phyloP scores from a whole-genome alignment of 1,284 basidiomycete species.

The Ustilago bromivora region DNA sequence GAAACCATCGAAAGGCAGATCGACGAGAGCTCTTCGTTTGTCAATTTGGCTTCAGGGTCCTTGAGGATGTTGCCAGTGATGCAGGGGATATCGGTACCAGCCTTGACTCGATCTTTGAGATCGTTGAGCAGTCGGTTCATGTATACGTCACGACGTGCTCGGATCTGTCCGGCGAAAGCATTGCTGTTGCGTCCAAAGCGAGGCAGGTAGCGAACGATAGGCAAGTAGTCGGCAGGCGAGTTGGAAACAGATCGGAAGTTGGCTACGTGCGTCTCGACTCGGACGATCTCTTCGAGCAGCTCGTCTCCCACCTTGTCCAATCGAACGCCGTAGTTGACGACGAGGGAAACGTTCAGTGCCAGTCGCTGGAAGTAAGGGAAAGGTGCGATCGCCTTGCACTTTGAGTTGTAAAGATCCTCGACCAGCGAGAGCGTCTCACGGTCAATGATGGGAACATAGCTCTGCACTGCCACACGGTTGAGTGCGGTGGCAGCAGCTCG shows the following conservation, averaged over 20 bases:
- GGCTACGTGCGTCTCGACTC: conserved; percentile 52
- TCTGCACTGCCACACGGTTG: conserved; percentile 43
- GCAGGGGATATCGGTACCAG: conserved; percentile 39
- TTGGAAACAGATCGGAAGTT: conserved; percentile 48
- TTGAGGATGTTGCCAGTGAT: conserved; percentile 51
- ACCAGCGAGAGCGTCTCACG: conserved; percentile 44
- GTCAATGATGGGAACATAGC: conserved; percentile 51
- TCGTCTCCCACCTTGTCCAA: conserved; percentile 42
- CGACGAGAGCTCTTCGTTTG: conserved; percentile 38
- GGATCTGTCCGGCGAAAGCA: conserved; percentile 23
- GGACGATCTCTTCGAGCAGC: conserved; percentile 43
- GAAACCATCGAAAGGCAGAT: conserved; percentile 53
- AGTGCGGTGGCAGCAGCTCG: conserved; percentile 48
- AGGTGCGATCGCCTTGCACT: conserved; percentile 25
- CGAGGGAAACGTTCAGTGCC: conserved; percentile 47
- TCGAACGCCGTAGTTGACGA: conserved; percentile 43
- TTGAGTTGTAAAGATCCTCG: conserved; percentile 38
- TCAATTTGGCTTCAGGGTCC: conserved; percentile 46
- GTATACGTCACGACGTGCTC: conserved; percentile 41
- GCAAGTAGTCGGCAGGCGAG: conserved; percentile 40
- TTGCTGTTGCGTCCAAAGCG: conserved; percentile 17
- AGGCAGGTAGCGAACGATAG: conserved; percentile 37
- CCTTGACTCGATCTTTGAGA: conserved; percentile 30
- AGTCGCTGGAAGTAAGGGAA: conserved; percentile 46
- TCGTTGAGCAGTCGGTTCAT: conserved; percentile 45